phyloP scores from a whole-genome alignment of 805 yeast species.

The Kodamaea hsintzibuensis region DNA sequence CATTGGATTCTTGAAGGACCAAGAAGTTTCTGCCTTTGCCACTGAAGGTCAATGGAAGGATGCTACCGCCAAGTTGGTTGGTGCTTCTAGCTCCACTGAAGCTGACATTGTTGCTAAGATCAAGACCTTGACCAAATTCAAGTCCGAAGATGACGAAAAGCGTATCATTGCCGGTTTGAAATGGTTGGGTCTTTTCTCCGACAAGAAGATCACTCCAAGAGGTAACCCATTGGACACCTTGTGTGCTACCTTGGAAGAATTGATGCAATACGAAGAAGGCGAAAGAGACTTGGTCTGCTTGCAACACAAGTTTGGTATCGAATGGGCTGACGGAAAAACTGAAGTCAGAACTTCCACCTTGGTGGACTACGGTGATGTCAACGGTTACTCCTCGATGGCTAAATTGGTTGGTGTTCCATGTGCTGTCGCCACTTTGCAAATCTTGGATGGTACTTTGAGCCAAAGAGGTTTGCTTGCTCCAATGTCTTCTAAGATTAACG shows the following conservation, averaged over 20 bases:
- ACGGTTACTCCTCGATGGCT: slow-evolving; percentile 96
- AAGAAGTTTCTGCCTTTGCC: slow-evolving; percentile 58
- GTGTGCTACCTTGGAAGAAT: slow-evolving; percentile 92
- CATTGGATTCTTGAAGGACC: slow-evolving; percentile 87
- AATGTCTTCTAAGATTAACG: slow-evolving; percentile 83
- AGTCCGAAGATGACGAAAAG: slow-evolving; percentile 76
- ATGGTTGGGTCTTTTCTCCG: slow-evolving; percentile 93
- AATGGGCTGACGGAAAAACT: slow-evolving; percentile 88
- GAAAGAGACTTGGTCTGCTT: slow-evolving; percentile 94
- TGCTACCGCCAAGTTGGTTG: slow-evolving; percentile 74
- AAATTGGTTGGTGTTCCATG: slow-evolving; percentile 98
- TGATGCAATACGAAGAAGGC: slow-evolving; percentile 93
- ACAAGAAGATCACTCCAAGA: slow-evolving; percentile 74
- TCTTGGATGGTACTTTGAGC: slow-evolving; percentile 75
- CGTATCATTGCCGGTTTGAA: slow-evolving; percentile 85
- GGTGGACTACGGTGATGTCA: slow-evolving; percentile 87
- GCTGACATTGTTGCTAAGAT: slow-evolving; percentile 75
- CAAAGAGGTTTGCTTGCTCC: slow-evolving; percentile 92
- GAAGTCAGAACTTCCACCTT: slow-evolving; percentile 95
- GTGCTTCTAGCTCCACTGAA: slow-evolving; percentile 69
- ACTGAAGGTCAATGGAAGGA: slow-evolving; percentile 79
- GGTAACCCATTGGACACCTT: slow-evolving; percentile 94
- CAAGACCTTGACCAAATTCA: slow-evolving; percentile 75
- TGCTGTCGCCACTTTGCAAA: slow-evolving; percentile 89
- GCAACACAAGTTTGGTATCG: slow-evolving; percentile 97